These are phyloP conservation scores for Fusarium brevicatenulatum DNA, from an alignment of 2,329 filamentous ascomycete species.

Conservation along the genomic window DNA sequence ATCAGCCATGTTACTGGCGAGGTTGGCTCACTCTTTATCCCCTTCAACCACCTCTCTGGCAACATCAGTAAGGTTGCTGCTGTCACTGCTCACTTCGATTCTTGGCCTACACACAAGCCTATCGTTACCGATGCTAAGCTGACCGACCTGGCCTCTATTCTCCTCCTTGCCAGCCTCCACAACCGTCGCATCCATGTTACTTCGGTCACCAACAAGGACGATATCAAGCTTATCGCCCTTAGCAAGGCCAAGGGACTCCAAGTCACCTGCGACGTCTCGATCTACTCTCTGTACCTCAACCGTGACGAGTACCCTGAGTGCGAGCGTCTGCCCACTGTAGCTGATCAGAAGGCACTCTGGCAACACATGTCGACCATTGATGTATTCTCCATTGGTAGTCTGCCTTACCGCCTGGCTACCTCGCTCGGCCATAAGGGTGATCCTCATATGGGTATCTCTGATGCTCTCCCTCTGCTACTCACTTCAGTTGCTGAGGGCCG, in stretches of 20 bases:
- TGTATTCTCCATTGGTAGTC: slow-evolving; percentile 80
- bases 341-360: slow-evolving; percentile 80
- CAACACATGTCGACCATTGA: slow-evolving; percentile 78
- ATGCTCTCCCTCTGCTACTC: slow-evolving; percentile 78
- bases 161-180: slow-evolving; percentile 81
- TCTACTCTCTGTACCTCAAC: slow-evolving; percentile 81
- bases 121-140: slow-evolving; percentile 85
- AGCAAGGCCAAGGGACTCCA: slow-evolving; percentile 84
- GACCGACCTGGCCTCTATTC: slow-evolving; percentile 82
- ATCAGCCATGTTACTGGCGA: slow-evolving; percentile 77
- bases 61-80: slow-evolving; percentile 87
- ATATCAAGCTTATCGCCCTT: slow-evolving; percentile 79
- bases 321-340: slow-evolving; percentile 70
- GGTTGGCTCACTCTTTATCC: slow-evolving; percentile 83
- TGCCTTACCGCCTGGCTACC: slow-evolving; percentile 79
- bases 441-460: slow-evolving; percentile 73
- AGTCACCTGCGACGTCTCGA: slow-evolving; percentile 84
- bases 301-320: slow-evolving; percentile 76
- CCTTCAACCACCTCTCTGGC: slow-evolving; percentile 82
- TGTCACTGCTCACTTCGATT: slow-evolving; percentile 80
- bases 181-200: slow-evolving; percentile 82
- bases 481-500: slow-evolving; percentile 80
- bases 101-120: slow-evolving; percentile 81
- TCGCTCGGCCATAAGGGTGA: slow-evolving; percentile 63
- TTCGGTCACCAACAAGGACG: slow-evolving; percentile 81